A percentile compares a stretch with the other conserved stretches of the same genome.
Conservation (phyloP, 1,284 basidiomycete species). For the Pyrrhoderma lamaoense region DNA sequence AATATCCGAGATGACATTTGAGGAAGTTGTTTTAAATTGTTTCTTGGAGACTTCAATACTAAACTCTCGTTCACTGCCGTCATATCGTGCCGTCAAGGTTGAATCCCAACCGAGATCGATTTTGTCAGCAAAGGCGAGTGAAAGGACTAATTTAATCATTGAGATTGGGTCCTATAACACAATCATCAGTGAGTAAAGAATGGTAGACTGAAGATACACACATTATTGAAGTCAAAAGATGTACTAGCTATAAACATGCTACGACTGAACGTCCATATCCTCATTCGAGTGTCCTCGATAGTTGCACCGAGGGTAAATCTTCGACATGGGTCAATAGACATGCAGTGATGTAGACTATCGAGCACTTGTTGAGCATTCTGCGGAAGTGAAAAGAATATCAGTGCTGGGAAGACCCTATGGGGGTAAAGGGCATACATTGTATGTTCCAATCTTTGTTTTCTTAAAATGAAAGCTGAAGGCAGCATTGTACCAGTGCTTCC, state of each 20-base stretch:
- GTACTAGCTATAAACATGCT: neutral
- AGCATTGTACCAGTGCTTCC: conserved; percentile 1
- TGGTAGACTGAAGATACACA: neutral
- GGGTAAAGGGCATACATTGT: too few species aligned
- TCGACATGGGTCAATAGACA: neutral
- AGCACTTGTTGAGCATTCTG: too few species aligned
- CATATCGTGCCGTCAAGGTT: neutral
- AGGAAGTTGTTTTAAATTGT: neutral
- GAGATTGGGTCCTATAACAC: neutral
- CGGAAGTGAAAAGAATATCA: too few species aligned
- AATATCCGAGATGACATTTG: conserved; percentile 5
- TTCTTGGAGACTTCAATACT: neutral
- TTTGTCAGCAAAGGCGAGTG: neutral
- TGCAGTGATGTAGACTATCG: neutral
- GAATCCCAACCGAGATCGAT: neutral
- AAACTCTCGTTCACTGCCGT: neutral
- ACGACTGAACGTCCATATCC: too few species aligned
- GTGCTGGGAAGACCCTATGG: too few species aligned
- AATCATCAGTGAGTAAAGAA: too few species aligned
- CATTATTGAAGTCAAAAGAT: neutral
- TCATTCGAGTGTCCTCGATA: neutral
- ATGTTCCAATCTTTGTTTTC: too few species aligned
- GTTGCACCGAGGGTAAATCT: neutral
- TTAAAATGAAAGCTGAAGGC: too few species aligned
- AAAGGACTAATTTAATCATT: conserved; percentile 2